Percentiles rank a stretch among this genome's conserved stretches.
Evolutionary conservation across 1,284 basidiomycete species (phyloP).

Genomic region (Leccinum pachyderme): DNA sequence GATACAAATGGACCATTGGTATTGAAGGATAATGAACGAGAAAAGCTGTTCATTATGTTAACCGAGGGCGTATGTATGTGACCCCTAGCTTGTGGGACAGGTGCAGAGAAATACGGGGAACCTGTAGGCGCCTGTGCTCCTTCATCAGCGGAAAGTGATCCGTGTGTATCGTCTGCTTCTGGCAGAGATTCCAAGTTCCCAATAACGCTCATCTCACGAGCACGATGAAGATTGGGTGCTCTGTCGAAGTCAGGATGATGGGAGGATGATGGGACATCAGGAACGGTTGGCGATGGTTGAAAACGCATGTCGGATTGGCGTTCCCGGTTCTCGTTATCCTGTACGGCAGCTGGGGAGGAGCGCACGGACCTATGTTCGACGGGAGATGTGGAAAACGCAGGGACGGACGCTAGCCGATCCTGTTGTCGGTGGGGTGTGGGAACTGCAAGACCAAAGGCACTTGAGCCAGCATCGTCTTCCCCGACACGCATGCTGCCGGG

Average conservation of each 20-base stretch:
- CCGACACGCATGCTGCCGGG: constrained; percentile 58
- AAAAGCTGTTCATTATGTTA: constrained; percentile 19
- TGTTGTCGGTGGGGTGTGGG: constrained; percentile 49
- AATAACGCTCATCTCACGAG: constrained; percentile 50
- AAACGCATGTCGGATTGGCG: constrained; percentile 28
- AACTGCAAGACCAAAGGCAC: constrained; percentile 45
- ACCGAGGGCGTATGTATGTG: constrained; percentile 32
- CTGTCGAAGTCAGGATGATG: constrained; percentile 48
- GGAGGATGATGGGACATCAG: constrained; percentile 46
- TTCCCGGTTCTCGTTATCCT: constrained; percentile 31
- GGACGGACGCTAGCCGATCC: constrained; percentile 51
- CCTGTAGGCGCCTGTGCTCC: constrained; percentile 34
- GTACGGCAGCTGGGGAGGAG: constrained; percentile 67
- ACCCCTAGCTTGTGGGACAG: constrained; percentile 29
- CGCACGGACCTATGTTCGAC: constrained; percentile 64
- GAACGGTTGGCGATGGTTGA: constrained; percentile 34
- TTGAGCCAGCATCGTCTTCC: constrained; percentile 49
- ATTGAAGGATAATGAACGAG: constrained; percentile 39
- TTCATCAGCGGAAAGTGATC: constrained; percentile 24
- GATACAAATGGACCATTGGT: constrained; percentile 49
- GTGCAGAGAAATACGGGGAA: constrained; percentile 34
- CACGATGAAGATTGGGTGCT: constrained; percentile 39
- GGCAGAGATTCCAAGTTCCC: constrained; percentile 52
- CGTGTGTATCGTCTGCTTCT: constrained; percentile 50
- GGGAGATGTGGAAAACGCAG: constrained; percentile 56